phyloP scores from a whole-genome alignment of 2,329 filamentous ascomycete genomes.

The Cercospora sp. region DNA sequence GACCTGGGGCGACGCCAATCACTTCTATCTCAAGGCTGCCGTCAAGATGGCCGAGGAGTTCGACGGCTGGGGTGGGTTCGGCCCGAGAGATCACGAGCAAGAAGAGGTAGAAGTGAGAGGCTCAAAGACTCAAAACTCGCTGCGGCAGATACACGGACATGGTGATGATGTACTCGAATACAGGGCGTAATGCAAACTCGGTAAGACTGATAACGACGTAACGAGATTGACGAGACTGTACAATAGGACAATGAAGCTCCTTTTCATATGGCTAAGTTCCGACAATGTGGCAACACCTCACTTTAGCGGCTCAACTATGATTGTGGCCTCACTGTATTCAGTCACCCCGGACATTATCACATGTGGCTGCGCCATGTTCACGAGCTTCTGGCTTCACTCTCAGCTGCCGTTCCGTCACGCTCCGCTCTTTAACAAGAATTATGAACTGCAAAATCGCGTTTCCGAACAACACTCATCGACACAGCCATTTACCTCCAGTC shows the following conservation, averaged over 20 bases:
- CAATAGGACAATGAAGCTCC: constrained; percentile 3
- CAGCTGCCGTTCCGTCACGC: background rate
- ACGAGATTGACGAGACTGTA: background rate
- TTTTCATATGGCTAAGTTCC: background rate
- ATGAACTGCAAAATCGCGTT: background rate
- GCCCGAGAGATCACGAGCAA: constrained; percentile 27
- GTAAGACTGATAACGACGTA: background rate
- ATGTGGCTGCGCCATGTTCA: background rate
- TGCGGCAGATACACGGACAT: background rate
- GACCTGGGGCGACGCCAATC: constrained; percentile 71
- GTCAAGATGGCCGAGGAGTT: constrained; percentile 74
- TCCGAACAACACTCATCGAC: background rate
- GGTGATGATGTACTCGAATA: background rate
- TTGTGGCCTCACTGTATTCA: background rate
- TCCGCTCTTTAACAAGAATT: background rate
- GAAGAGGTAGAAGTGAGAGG: constrained; percentile 8
- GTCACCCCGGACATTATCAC: background rate
- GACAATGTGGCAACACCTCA: background rate
- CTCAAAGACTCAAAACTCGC: background rate
- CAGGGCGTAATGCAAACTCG: background rate
- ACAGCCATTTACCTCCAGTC: background rate
- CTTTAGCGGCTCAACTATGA: background rate
- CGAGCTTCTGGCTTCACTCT: background rate
- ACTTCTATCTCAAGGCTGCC: constrained; percentile 66
- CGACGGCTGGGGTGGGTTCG: constrained; percentile 62